Evolutionary conservation across 106 monocot genomes (phyloP), one percentile per base, ranked within the genome.

Genomic region (Platanthera zijinensis): DNA sequence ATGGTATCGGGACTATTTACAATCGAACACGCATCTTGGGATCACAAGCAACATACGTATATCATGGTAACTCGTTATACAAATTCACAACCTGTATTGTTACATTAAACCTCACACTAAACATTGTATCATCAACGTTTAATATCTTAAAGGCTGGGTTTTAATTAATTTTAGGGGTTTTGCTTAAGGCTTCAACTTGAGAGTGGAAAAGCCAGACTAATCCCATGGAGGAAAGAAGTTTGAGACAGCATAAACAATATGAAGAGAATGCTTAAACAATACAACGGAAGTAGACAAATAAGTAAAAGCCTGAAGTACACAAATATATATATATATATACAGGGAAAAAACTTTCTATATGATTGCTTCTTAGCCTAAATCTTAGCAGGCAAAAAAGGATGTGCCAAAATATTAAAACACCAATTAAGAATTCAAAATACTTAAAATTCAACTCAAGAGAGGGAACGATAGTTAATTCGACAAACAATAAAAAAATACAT

Each of bases 1-100:
- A 80, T 25, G 74, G 78, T 79, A 56, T 51, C 69, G 83, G 70
- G 71, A 75, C 57, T 63, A 51, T 18, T 50, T 39, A 19, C 22
- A 32, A 22, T 32, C 22, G 53, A 52, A 52, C 39, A 53, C 53
- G 69, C 28, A 51, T 70, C 71, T 17, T 1, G 4, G 53, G 74
- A 56, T 56, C 13, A 45, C 51, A 54, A 74, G 22, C n/a, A 74
- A 11, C 48, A 50, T 25, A 53, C 30, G 48, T 8, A 48, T 69
- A n/a, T 47, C 45, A 69, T 30, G 10, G 69, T 46, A 69, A 15
- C 17, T 47, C 17, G 15, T 25, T 5, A 28, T 25, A 64, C 21
- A 28, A 28, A 10, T 64, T 64, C 28, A 28, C 10, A 64, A 28
- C 64, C 64, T 64, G 7, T 64, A 62, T 64, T 3, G 10, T 9